Evolutionary conservation across 768 basidiomycete genomes (phyloP), one percentile per base, ranked within the genome.

Genomic region (Hydnomerulius pinastri): DNA sequence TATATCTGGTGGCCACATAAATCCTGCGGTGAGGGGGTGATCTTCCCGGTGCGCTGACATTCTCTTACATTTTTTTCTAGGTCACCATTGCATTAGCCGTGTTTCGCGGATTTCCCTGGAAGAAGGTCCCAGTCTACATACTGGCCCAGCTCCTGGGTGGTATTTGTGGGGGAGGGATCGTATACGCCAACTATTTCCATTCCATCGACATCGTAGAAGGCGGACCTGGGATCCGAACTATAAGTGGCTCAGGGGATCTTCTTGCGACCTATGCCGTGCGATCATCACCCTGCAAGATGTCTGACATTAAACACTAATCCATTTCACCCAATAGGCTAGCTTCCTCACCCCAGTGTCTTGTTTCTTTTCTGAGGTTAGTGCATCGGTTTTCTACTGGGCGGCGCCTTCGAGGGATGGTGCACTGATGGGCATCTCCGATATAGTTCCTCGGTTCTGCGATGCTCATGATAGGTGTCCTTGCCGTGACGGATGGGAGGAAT

Each of bases 51-150:
- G 15, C n/a, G 45, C 39, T 39, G 12, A 10, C 4, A 27, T 38
- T 15, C n/a, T 21, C 40, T 42, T 25, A n/a, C n/a, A 35, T 43
- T 27, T 25, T 11, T 7, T 32, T 41, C 20, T 27, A 83, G 81
- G 71, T 89, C 25, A 90, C 89, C 4, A 61, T 90, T 35, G 75
- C 80, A 12, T 64, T 87, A 21, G 85, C 85, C 10, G 68, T 78
- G 1, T 86, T 82, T 66, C 79, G 87, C 54, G 80, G 78, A 21
- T 89, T 90, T 66, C 86, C 88, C 0, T 85, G 83, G 83, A 76
- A 74, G 57, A 90, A 91, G 68, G 88, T 89, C 1, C 87, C 88
- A 1, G 74, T 68, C 20, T 87, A 81, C 65, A 77, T 85, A 38
- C 59, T 80, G 35, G 76, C 81, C 1, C 85, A 87, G 62, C 42